phyloP scores from a whole-genome alignment of 306 rosid genomes.

The Trifolium dubium region DNA sequence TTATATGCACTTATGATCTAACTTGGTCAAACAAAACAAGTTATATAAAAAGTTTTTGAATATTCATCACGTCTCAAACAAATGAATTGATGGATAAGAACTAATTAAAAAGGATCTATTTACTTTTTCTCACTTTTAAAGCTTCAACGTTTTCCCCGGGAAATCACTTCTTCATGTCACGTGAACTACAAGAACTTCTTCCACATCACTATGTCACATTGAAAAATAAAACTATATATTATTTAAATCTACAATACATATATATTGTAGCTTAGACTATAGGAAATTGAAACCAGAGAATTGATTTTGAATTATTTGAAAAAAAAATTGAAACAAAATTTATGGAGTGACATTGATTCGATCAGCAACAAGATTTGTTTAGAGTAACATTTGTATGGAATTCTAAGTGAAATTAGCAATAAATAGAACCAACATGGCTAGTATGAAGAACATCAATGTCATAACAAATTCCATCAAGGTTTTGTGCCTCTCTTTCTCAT shows the following conservation, averaged over 20 bases:
- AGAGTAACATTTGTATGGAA: neutral
- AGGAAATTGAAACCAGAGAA: neutral
- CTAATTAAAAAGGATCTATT: conserved; percentile 35
- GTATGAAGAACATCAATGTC: conserved; percentile 25
- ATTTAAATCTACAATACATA: neutral
- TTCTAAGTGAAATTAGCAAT: neutral
- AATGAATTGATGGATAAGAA: conserved; percentile 38
- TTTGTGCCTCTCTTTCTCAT: neutral
- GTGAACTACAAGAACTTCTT: conserved; percentile 29
- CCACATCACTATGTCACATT: conserved; percentile 13
- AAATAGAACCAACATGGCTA: conserved; percentile 32
- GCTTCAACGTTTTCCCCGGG: conserved; percentile 35
- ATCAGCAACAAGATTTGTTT: neutral
- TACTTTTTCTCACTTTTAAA: conserved; percentile 29
- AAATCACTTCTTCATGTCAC: conserved; percentile 24
- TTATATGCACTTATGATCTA: too few relatives aligned
- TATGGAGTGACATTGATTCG: neutral
- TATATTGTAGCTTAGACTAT: neutral
- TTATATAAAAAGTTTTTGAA: conserved; percentile 3
- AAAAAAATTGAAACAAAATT: neutral
- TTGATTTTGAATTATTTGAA: neutral
- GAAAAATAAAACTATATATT: neutral
- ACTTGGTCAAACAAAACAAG: too few relatives aligned
- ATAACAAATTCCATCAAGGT: conserved; percentile 44
- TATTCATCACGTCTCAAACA: conserved; percentile 13